Evolutionary conservation across 1,139 yeast species (phyloP), one percentile per base, ranked within the genome.

Genomic region (Pichia sp.): DNA sequence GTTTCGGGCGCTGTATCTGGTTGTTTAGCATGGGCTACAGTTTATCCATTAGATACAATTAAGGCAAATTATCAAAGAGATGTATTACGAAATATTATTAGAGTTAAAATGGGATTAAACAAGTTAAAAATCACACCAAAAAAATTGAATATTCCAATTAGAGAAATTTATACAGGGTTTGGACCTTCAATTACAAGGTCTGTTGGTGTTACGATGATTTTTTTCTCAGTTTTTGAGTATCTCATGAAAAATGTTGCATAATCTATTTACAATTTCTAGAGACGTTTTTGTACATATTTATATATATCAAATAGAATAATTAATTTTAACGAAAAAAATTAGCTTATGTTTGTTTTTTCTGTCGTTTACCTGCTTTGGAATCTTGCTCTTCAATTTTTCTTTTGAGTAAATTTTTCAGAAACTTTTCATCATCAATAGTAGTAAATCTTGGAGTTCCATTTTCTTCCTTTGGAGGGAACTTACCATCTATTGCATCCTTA

Each of bases 1-100:
- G 47, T 83, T 3, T 86, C 94, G 0, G 96, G 95, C n/a, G 95
- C 89, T 0, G 56, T 81, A 36, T 79, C 94, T 1, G 96, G 96
- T 1, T 76, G 82, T 10, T 66, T 81, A 25, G 75, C 88, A 45
- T 86, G 95, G 94, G 66, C 79, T 2, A 63, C 79, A 2, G 81
- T 86, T 2, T 87, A 84, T 67, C 96, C 96, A 0, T 64, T 88
- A 2, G 96, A 87, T 62, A 86, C 95, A 0, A 72, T 83, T 52
- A 87, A 88, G 63, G 79, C 90, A 1, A 72, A 82, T 51, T 74
- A 79, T 42, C 96, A 87, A 62, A 77, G 84, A 51, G 94, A 86
- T 58, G 73, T 83, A 8, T 85, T 86, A 36, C 71, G 82, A 27
- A 79, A 81, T 55, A 79, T 83, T n/a, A 67, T 84, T 46, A 66